Base-by-base conservation (phyloP, 116 monocot genomes). In the Posidonia oceanica region DNA sequence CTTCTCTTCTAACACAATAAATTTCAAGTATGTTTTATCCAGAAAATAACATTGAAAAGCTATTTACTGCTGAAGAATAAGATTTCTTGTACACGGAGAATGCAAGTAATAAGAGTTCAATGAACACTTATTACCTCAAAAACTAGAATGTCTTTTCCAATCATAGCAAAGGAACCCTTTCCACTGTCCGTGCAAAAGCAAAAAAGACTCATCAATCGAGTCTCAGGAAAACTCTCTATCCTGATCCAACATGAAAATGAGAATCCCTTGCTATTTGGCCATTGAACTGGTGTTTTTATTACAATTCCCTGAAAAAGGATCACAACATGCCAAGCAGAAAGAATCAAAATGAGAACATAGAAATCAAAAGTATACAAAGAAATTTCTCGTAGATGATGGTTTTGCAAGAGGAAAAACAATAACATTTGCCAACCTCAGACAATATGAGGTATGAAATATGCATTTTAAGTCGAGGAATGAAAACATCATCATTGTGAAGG, bases 231-330 rank as follows among this genome's bases (percentile, higher is more conserved):
- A 61, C 79, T 79, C 77, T 87, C 97, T 64, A 92, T 77, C 76
- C 97, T 89, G 36, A 92, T 66, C 97, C 97, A 97, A 68, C 97
- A 97, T 54, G 87, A 85, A 75, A 97, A 97, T 38, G 97, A 87
- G 74, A 97, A 90, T 23, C 97, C 97, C 62, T 82, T 97, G 62
- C 62, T 87, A 60, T 66, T 83, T 59, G 97, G 87, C 92, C 97
- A 97, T 71, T 97, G 97, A 13, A 97, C 51, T 51, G 97, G 87
- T 60, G 85, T 78, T 71, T 87, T 88, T 59, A 97, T 75, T 55
- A 83, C 72, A 80, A 97, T 97, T 61, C 97, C 97, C 97, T 97
- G 77, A 10, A 63, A 83, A 37, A 76, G 41, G 39, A 40, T 40
- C 15, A 42, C 40, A 65, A 14, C 65, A 40, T 65, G 39, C 17